A percentile compares a stretch with the other conserved stretches of the same genome.
Evolutionary conservation across 495 filamentous ascomycete species (phyloP).

Genomic region (Penicillium antarcticum): DNA sequence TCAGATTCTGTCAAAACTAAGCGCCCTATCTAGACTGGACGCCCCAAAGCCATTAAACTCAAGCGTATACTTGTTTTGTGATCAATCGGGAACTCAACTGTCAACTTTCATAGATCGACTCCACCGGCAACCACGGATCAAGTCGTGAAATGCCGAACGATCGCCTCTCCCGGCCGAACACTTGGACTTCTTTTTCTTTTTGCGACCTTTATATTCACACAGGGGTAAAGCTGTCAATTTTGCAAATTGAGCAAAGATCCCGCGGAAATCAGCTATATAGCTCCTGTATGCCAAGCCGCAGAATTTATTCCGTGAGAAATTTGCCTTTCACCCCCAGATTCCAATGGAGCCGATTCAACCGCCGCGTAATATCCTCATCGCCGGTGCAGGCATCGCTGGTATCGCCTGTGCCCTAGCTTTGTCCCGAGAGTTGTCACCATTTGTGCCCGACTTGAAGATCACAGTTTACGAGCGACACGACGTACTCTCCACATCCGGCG

Average conservation of each 20-base stretch:
- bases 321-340: neutral
- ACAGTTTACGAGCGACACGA: constrained; percentile 57
- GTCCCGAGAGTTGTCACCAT: constrained; percentile 42
- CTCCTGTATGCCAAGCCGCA: neutral
- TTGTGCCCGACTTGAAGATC: constrained; percentile 43
- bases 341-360: constrained; percentile 12
- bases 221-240: too few species aligned
- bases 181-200: neutral
- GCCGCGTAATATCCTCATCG: constrained; percentile 41
- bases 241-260: too few species aligned
- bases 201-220: too few species aligned
- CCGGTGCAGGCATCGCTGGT: constrained; percentile 57
- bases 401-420: constrained; percentile 53
- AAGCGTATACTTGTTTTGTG: neutral
- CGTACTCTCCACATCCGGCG: constrained; percentile 54
- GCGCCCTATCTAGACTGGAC: too few species aligned
- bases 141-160: constrained; percentile 16
- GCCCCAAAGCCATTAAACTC: too few species aligned
- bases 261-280: too few species aligned
- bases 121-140: constrained; percentile 13
- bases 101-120: neutral
- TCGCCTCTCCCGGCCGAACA: constrained; percentile 23
- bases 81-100: neutral
- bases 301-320: neutral
- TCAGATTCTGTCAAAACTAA: too few species aligned